These are phyloP conservation scores for Aspergillus flavus DNA, from an alignment of 2,329 filamentous ascomycete species.

Conservation along the genomic window DNA sequence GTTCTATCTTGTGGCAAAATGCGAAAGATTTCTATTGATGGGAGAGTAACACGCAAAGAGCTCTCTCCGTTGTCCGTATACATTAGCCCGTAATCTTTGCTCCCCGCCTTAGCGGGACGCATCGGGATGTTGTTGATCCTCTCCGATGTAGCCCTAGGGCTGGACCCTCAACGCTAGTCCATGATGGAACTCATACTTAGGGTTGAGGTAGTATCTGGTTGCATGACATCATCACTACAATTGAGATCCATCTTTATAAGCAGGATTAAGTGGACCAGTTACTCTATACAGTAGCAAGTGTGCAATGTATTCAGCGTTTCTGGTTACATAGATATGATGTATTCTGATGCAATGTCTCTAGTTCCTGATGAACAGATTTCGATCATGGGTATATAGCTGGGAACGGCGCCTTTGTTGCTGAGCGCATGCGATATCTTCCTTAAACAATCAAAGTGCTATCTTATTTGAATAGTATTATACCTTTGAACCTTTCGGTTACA, in stretches of 20 bases:
- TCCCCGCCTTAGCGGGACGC: slow-evolving; percentile 26
- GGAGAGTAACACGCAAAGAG: slow-evolving; percentile 1
- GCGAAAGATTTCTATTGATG: not conserved
- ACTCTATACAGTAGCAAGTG: not conserved
- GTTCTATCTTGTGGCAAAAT: slow-evolving; percentile 4
- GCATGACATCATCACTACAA: not conserved
- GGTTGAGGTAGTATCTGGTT: slow-evolving; percentile 15
- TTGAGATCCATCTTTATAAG: not conserved
- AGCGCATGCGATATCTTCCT: not conserved
- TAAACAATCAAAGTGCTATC: not conserved
- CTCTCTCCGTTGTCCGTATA: slow-evolving; percentile 9
- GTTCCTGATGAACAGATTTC: not conserved
- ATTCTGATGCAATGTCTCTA: slow-evolving; percentile 32
- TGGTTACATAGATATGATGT: slow-evolving; percentile 34
- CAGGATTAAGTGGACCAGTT: not conserved
- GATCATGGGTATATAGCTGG: not conserved
- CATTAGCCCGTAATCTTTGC: slow-evolving; percentile 12
- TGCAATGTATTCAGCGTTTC: not conserved
- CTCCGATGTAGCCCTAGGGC: slow-evolving; percentile 30
- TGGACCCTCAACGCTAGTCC: slow-evolving; percentile 28
- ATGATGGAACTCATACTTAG: slow-evolving; percentile 23
- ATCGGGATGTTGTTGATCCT: slow-evolving; percentile 24
- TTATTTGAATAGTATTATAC: not conserved
- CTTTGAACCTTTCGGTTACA: not conserved
- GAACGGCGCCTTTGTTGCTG: not conserved